Conservation (phyloP, 176 grass and related monocot genomes). For the Pontederia crassipes region DNA sequence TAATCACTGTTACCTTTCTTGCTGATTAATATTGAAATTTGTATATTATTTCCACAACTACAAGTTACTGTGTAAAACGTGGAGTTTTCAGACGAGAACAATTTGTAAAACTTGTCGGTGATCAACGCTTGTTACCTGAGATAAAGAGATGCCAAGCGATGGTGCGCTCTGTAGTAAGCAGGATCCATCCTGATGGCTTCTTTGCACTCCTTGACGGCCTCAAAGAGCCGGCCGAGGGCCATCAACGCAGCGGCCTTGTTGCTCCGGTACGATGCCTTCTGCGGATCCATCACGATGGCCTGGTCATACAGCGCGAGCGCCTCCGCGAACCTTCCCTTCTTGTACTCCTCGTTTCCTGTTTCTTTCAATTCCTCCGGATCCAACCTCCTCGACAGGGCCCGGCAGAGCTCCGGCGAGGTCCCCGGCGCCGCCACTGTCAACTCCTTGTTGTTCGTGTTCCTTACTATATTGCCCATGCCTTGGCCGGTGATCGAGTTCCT, state of each 20-base stretch:
- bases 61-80: no score
- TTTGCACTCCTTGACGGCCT: slow-evolving; percentile 5
- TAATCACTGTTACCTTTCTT: no score
- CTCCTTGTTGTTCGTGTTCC: neutral
- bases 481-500: neutral
- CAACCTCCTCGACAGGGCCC: neutral
- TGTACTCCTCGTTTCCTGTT: slow-evolving; percentile 15
- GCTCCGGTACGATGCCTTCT: slow-evolving; percentile 7
- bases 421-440: neutral
- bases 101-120: neutral
- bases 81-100: neutral
- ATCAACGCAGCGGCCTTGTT: slow-evolving; percentile 10
- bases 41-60: no score
- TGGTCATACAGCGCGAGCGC: slow-evolving; percentile 4
- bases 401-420: neutral
- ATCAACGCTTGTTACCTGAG: slow-evolving; percentile 1
- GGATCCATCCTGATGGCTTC: slow-evolving; percentile 10
- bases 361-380: slow-evolving; percentile 13
- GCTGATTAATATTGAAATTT: no score
- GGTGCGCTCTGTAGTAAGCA: slow-evolving; percentile 5
- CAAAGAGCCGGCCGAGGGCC: slow-evolving; percentile 2
- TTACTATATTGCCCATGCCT: neutral
- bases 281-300: slow-evolving; percentile 3
- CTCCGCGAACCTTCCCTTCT: slow-evolving; percentile 6
- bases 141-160: slow-evolving; percentile 14